These are phyloP conservation scores for Talaromyces sp. DNA, from an alignment of 2,329 filamentous ascomycete species.

Conservation along the genomic window DNA sequence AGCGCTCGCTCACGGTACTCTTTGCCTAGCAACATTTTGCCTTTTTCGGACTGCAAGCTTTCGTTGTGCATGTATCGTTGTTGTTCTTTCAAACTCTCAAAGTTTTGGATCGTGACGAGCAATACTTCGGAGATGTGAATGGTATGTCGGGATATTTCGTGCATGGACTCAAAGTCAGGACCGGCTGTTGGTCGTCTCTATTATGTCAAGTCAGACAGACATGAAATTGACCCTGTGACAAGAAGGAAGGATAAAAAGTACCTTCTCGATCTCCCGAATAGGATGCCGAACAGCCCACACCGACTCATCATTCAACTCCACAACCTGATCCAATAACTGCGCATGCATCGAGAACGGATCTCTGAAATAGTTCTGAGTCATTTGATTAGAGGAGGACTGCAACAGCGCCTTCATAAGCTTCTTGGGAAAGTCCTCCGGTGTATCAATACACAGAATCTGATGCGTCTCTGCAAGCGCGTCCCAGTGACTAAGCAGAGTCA, in stretches of 20 bases:
- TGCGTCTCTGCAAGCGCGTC: background rate
- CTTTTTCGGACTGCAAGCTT: background rate
- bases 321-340: slow-evolving; percentile 14
- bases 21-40: background rate
- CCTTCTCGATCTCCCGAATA: slow-evolving; percentile 16
- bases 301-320: slow-evolving; percentile 14
- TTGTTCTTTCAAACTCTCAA: slow-evolving; percentile 15
- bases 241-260: background rate
- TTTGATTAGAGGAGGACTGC: background rate
- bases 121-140: slow-evolving; percentile 18
- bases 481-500: slow-evolving; percentile 16
- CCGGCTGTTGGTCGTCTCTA: slow-evolving; percentile 12
- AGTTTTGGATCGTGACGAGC: slow-evolving; percentile 14
- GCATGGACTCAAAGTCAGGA: slow-evolving; percentile 16
- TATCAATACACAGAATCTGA: slow-evolving; percentile 14
- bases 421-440: slow-evolving; percentile 5
- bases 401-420: background rate
- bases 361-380: background rate
- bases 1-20: slow-evolving; percentile 12
- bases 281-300: slow-evolving; percentile 17
- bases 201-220: background rate
- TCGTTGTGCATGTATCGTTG: slow-evolving; percentile 7
- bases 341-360: slow-evolving; percentile 17
- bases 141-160: slow-evolving; percentile 17
- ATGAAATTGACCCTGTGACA: background rate